Evolutionary conservation across 768 basidiomycete genomes (phyloP).

Genomic region (Panaeolus cyanescens): DNA sequence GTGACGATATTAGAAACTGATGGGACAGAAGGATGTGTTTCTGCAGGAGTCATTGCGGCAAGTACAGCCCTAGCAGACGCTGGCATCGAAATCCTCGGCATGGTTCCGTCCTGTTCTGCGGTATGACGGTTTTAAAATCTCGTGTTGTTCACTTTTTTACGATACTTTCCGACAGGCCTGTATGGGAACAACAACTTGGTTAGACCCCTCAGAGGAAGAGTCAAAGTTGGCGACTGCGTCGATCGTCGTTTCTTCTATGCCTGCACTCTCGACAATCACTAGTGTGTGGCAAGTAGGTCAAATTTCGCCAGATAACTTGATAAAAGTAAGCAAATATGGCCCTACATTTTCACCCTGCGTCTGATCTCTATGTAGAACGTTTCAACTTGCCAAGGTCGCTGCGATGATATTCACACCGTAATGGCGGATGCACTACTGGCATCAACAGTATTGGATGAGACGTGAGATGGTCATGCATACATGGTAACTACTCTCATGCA

Average conservation of each 20-base stretch:
- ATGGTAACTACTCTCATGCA: background rate
- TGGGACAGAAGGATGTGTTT: conserved; percentile 85
- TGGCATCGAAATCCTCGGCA: conserved; percentile 87
- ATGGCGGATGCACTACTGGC: conserved; percentile 67
- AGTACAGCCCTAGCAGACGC: conserved; percentile 92
- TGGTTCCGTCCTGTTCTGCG: conserved; percentile 83
- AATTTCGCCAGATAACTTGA: conserved; percentile 51
- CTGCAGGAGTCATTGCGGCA: conserved; percentile 84
- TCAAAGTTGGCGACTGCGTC: conserved; percentile 55
- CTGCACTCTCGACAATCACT: conserved; percentile 82
- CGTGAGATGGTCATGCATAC: background rate
- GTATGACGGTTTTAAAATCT: conserved; percentile 44
- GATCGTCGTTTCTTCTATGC: conserved; percentile 84
- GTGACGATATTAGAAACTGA: conserved; percentile 91
- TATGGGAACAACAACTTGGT: conserved; percentile 59
- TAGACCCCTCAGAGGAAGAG: conserved; percentile 84
- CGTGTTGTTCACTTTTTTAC: background rate
- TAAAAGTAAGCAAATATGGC: conserved; percentile 51
- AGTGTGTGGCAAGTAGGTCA: conserved; percentile 86
- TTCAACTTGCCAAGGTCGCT: conserved; percentile 61
- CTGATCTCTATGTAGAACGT: background rate
- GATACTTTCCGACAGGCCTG: conserved; percentile 47
- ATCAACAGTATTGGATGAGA: conserved; percentile 3
- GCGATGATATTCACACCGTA: conserved; percentile 74
- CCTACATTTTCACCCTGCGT: conserved; percentile 1